These are phyloP conservation scores for Emmonsiellopsis sp. DNA, from an alignment of 2,329 filamentous ascomycete genomes.

Conservation along the genomic window DNA sequence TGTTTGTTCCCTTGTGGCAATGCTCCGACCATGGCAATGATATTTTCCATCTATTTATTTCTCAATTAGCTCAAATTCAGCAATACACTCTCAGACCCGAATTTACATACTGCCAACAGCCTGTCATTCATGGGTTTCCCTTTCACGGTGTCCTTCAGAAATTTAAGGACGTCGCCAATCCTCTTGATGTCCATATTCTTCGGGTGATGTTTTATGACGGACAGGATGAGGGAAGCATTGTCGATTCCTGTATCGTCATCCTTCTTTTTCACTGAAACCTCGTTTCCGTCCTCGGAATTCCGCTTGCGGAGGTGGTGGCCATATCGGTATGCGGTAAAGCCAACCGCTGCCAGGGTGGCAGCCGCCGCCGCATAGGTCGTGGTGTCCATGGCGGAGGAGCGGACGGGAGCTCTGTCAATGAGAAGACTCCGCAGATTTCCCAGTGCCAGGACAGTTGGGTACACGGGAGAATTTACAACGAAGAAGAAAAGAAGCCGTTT, in stretches of 20 bases:
- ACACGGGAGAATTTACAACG: no score
- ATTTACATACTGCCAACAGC: slow-evolving; percentile 3
- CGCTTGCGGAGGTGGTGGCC: background rate
- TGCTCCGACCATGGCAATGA: slow-evolving; percentile 19
- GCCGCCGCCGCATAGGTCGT: background rate
- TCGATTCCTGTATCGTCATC: slow-evolving; percentile 1
- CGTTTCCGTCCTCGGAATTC: background rate
- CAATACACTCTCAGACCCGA: background rate
- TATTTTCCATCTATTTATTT: slow-evolving; percentile 17
- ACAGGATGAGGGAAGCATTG: slow-evolving; percentile 1
- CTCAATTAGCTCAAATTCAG: background rate
- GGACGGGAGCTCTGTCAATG: no score
- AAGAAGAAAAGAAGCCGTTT: no score
- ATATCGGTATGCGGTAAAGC: slow-evolving; percentile 2
- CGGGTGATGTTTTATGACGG: slow-evolving; percentile 4
- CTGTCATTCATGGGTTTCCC: slow-evolving; percentile 7
- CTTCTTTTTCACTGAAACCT: background rate
- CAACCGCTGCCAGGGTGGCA: background rate
- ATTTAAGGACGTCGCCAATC: slow-evolving; percentile 2
- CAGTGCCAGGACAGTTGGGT: no score
- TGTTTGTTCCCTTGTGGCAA: slow-evolving; percentile 15
- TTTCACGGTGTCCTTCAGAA: slow-evolving; percentile 1
- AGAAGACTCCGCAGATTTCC: no score
- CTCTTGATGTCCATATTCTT: slow-evolving; percentile 6
- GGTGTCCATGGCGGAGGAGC: no score